Evolutionary conservation across 2,329 filamentous ascomycete species (phyloP), one percentile per base, ranked within the genome.

Genomic region (Ophiocordyceps australis): DNA sequence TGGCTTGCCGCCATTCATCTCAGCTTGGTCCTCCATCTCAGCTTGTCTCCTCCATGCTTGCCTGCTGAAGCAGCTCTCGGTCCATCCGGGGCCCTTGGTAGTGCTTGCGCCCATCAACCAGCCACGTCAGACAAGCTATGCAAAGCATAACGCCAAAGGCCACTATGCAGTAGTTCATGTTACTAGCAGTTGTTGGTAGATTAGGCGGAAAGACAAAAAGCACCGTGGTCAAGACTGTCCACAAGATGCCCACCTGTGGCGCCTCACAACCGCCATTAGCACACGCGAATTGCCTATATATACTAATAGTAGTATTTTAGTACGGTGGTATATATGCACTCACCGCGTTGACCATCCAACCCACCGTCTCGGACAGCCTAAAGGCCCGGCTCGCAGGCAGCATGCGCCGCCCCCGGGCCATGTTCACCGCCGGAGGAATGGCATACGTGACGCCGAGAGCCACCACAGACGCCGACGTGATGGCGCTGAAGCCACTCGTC

Each of bases 191-290:
- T 3, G 74, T 71, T 0, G 73, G 74, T 4, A 72, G 40, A 7
- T 59, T 60, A 0, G 77, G 76, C 4, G 77, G 77, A 47, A 82
- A 80, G 13, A 81, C 59, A 48, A 82, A 82, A 1, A 83, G 57
- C 1, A 81, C 67, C 0, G 74, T 81, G 0, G 76, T 82, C n/a
- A 82, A 44, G 9, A 68, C 50, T 2, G 74, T 65, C 48, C 75
- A 83, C 0, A 54, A 52, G 24, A 83, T 57, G 5, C 76, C 76
- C 16, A 46, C 30, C 38, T 40, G 15, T 16, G n/a, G 7, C 9
- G 11, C 3, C 5, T 14, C 26, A 4, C 20, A 14, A 7, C 7
- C 17, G 7, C 2, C 4, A 21, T 5, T 16, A 12, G 2, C 13
- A 22, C 23, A 20, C 2, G 9, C 5, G n/a, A n/a, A n/a, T n/a